A percentile compares a stretch with the other conserved stretches of the same genome.
phyloP scores from a whole-genome alignment of 108 stramenopile species.

The Nitzschia palea region DNA sequence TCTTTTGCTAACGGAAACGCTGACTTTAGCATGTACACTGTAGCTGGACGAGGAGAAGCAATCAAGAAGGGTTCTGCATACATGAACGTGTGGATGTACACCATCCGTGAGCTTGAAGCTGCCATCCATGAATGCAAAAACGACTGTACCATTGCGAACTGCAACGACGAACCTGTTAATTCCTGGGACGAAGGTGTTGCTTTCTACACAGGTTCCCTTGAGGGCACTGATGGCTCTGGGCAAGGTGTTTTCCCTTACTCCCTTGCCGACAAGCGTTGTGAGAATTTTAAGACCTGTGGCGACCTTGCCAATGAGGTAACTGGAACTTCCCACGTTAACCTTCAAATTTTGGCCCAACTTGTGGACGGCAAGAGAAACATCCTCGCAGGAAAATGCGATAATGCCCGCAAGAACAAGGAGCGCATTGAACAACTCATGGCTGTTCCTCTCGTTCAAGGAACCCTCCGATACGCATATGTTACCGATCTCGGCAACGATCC shows the following conservation, averaged over 20 bases:
- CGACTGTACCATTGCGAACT: slow-evolving; percentile 46
- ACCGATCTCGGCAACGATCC: slow-evolving; percentile 1
- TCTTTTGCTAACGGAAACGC: slow-evolving; percentile 64
- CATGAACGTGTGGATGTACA: slow-evolving; percentile 77
- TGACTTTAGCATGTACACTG: slow-evolving; percentile 17
- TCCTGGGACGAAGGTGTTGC: slow-evolving; percentile 65
- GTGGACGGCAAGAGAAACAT: slow-evolving; percentile 48
- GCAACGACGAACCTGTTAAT: slow-evolving; percentile 73
- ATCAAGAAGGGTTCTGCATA: slow-evolving; percentile 72
- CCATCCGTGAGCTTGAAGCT: slow-evolving; percentile 58
- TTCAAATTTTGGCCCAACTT: slow-evolving; percentile 58
- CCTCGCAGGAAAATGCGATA: slow-evolving; percentile 44
- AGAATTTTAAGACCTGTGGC: slow-evolving; percentile 69
- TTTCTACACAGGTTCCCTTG: slow-evolving; percentile 58
- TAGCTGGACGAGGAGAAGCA: slow-evolving; percentile 30
- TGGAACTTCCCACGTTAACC: slow-evolving; percentile 64
- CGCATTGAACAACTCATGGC: slow-evolving; percentile 57
- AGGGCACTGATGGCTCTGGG: slow-evolving; percentile 52
- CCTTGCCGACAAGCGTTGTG: slow-evolving; percentile 76
- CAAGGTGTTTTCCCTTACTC: slow-evolving; percentile 55
- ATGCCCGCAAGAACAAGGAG: slow-evolving; percentile 44
- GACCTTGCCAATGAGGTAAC: slow-evolving; percentile 30
- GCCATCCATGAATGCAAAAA: slow-evolving; percentile 70
- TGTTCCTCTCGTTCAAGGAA: slow-evolving; percentile 76
- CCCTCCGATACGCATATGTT: slow-evolving; percentile 68